phyloP scores from a whole-genome alignment of 306 rosid species.

The Trifolium repens region DNA sequence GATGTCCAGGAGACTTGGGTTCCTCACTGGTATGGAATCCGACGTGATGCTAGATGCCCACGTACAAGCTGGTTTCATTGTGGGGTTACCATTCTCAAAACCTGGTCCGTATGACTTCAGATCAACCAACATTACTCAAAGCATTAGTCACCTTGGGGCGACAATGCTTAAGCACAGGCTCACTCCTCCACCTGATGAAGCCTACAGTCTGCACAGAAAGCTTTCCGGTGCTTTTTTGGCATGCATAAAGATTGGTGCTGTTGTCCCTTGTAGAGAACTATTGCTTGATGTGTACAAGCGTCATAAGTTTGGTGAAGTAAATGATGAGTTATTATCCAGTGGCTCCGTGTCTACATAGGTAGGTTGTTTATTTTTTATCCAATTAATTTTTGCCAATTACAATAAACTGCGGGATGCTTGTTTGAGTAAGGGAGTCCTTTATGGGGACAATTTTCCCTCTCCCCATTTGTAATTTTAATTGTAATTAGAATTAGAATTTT shows the following conservation, averaged over 20 bases:
- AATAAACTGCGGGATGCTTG: conserved; percentile 40
- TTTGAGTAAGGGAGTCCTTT: conserved; percentile 32
- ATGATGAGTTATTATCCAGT: conserved; percentile 51
- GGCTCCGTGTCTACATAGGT: conserved; percentile 44
- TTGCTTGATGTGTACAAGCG: conserved; percentile 62
- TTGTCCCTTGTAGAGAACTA: conserved; percentile 86
- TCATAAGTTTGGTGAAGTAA: conserved; percentile 64
- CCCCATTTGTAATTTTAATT: conserved; percentile 33
- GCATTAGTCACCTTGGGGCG: conserved; percentile 81
- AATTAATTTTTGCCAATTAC: conserved; percentile 26
- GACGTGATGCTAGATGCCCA: conserved; percentile 93
- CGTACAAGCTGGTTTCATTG: conserved; percentile 92
- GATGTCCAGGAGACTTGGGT: conserved; percentile 94
- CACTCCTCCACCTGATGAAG: conserved; percentile 96
- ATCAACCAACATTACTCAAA: conserved; percentile 69
- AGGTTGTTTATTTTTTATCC: conserved; percentile 33
- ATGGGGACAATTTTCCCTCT: conserved; percentile 30
- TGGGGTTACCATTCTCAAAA: conserved; percentile 85
- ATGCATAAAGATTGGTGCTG: conserved; percentile 88
- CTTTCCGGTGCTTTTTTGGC: conserved; percentile 94
- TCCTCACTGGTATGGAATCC: conserved; percentile 83
- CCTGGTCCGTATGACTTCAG: conserved; percentile 74
- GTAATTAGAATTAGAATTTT: conserved; percentile 19
- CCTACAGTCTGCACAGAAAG: conserved; percentile 93
- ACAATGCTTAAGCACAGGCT: conserved; percentile 94